These are phyloP conservation scores for Vitis hybrid DNA, from an alignment of 177 flowering plant genomes.

Conservation along the genomic window DNA sequence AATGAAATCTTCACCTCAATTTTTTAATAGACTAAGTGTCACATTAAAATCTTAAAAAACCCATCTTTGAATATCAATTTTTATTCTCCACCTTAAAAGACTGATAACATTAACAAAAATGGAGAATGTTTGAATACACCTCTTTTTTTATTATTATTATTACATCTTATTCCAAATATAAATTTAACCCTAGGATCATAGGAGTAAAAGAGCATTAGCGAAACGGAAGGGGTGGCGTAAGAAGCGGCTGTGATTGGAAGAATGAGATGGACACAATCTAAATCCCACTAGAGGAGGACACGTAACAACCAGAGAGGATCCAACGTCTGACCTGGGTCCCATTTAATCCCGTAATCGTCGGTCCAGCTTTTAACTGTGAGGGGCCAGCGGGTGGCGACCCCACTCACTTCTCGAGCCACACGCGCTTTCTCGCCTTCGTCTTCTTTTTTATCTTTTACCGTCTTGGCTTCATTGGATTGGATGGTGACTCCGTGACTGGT, in stretches of 20 bases:
- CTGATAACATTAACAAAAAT: no score
- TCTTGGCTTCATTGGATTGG: not conserved
- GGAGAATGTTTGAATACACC: no score
- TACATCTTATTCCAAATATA: no score
- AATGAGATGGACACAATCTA: conserved; percentile 7
- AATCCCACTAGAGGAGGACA: not conserved
- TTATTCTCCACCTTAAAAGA: no score
- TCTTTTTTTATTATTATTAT: no score
- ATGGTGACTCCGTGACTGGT: not conserved
- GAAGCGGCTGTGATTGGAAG: conserved; percentile 19
- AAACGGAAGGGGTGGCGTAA: conserved; percentile 22
- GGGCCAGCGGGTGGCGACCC: conserved; percentile 1
- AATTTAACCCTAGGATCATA: no score
- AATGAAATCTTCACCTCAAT: no score
- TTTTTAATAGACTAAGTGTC: no score
- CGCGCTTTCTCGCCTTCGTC: conserved; percentile 3
- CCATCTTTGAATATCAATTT: no score
- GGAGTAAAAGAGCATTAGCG: no score
- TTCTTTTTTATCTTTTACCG: no score
- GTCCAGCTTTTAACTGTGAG: conserved; percentile 12
- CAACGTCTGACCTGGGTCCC: conserved; percentile 18
- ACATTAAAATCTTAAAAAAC: no score
- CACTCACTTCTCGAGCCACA: conserved; percentile 24
- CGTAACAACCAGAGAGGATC: not conserved
- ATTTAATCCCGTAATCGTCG: conserved; percentile 30